A percentile compares a stretch with the other conserved stretches of the same genome.
phyloP scores from a whole-genome alignment of 2,329 filamentous ascomycete species.

The Arachnomyces sp. region DNA sequence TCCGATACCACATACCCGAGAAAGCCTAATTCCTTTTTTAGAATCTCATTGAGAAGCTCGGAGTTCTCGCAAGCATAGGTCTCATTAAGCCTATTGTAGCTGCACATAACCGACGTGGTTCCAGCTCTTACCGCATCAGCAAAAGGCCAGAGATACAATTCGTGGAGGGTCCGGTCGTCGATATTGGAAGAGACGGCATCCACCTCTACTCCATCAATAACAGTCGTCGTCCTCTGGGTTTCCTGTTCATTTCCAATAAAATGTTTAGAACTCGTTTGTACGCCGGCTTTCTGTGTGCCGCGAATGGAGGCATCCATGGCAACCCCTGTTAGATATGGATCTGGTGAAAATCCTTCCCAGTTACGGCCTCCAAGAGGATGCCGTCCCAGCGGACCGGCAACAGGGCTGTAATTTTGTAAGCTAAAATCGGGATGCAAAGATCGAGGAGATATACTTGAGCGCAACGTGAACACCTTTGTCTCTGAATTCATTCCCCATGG shows the following conservation, averaged over 20 bases:
- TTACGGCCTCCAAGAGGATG: constrained; percentile 37
- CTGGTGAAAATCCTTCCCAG: constrained; percentile 44
- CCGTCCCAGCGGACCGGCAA: constrained; percentile 32
- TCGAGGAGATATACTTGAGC: no score
- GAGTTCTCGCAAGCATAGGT: constrained; percentile 75
- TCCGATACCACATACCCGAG: constrained; percentile 76
- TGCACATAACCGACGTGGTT: constrained; percentile 55
- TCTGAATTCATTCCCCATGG: constrained; percentile 34
- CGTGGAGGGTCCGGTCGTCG: constrained; percentile 59
- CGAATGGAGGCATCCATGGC: constrained; percentile 37
- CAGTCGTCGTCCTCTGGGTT: constrained; percentile 30
- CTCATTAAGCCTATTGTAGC: constrained; percentile 62
- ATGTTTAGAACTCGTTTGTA: constrained; percentile 43
- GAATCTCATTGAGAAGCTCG: constrained; percentile 63
- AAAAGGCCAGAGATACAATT: constrained; percentile 61
- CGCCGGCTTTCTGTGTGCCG: constrained; percentile 39
- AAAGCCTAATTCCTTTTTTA: constrained; percentile 75
- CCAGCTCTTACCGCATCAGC: constrained; percentile 54
- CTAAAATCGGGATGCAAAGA: no score
- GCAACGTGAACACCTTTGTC: constrained; percentile 36
- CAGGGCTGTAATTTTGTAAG: constrained; percentile 23
- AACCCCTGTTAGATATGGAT: constrained; percentile 42
- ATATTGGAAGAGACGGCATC: constrained; percentile 56
- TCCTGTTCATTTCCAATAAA: constrained; percentile 58
- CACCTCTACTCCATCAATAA: constrained; percentile 37